A percentile compares a stretch with the other conserved stretches of the same genome.
phyloP scores from a whole-genome alignment of 257 asterid species.

The Forsythia suspensa region DNA sequence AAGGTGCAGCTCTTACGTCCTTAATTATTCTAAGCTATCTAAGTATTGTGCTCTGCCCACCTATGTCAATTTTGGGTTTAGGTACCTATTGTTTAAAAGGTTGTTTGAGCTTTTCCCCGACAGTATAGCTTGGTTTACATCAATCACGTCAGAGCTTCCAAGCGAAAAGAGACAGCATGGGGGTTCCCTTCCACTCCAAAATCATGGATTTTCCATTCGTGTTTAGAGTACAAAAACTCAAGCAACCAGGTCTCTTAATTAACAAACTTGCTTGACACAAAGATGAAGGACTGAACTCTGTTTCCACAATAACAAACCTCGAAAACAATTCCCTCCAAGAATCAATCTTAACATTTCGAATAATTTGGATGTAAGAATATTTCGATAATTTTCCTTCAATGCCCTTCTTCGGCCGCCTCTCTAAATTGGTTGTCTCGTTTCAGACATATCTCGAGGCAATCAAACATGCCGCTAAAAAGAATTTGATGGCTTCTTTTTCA shows the following conservation, averaged over 20 bases:
- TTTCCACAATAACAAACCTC: conserved; percentile 29
- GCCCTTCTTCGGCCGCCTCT: conserved; percentile 20
- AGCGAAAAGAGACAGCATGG: conserved; percentile 32
- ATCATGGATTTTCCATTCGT: conserved; percentile 29
- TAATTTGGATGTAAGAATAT: background rate
- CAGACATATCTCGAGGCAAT: conserved; percentile 27
- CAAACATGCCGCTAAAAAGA: conserved; percentile 20
- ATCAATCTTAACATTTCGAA: conserved; percentile 26
- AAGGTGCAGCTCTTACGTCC: no score
- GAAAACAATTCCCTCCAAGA: conserved; percentile 34
- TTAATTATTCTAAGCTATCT: no score
- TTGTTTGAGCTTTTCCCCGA: no score
- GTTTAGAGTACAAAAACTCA: conserved; percentile 28
- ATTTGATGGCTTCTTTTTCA: no score
- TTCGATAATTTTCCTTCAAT: background rate
- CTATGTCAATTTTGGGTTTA: no score
- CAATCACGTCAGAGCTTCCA: conserved; percentile 23
- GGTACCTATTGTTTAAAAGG: no score
- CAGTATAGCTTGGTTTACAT: no score
- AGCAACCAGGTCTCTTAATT: conserved; percentile 17
- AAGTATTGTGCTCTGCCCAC: no score
- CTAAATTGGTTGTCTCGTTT: conserved; percentile 1
- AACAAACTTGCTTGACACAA: conserved; percentile 29
- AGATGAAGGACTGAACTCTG: conserved; percentile 21
- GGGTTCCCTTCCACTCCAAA: conserved; percentile 35